These are phyloP conservation scores for Rhodomyrtus psidioides DNA, from an alignment of 441 rosid genomes.

Conservation along the genomic window DNA sequence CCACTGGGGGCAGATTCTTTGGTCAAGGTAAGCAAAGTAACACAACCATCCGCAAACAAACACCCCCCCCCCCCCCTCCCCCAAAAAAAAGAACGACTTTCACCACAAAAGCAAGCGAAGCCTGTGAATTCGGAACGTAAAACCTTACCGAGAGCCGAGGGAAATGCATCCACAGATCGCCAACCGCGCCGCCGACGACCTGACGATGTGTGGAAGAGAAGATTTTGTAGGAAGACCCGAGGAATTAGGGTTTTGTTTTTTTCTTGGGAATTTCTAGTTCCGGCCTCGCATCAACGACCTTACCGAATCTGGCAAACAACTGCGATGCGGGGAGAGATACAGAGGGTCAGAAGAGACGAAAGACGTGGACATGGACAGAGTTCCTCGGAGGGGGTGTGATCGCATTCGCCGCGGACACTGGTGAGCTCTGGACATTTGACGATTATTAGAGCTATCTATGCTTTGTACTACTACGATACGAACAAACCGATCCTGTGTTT, in stretches of 20 bases:
- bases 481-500: too few species aligned
- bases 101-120: not conserved
- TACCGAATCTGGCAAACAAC: not conserved
- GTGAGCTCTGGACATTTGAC: not conserved
- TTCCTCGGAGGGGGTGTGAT: not conserved
- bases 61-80: too few species aligned
- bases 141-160: not conserved
- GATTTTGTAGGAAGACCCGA: not conserved
- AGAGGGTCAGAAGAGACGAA: not conserved
- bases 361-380: not conserved
- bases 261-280: not conserved
- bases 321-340: not conserved
- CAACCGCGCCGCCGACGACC: not conserved
- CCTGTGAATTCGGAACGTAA: not conserved
- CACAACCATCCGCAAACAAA: not conserved
- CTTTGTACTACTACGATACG: too few species aligned
- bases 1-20: not conserved
- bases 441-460: too few species aligned
- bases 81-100: not conserved
- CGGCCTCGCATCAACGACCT: not conserved
- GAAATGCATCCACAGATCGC: not conserved
- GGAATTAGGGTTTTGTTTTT: not conserved
- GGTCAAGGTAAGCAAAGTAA: not conserved
- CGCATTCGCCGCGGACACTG: not conserved
- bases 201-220: accelerated